A percentile compares a stretch with the other conserved stretches of the same genome.
Evolutionary conservation across 2,329 filamentous ascomycete genomes (phyloP).

Genomic region (Aspergillus unguis): DNA sequence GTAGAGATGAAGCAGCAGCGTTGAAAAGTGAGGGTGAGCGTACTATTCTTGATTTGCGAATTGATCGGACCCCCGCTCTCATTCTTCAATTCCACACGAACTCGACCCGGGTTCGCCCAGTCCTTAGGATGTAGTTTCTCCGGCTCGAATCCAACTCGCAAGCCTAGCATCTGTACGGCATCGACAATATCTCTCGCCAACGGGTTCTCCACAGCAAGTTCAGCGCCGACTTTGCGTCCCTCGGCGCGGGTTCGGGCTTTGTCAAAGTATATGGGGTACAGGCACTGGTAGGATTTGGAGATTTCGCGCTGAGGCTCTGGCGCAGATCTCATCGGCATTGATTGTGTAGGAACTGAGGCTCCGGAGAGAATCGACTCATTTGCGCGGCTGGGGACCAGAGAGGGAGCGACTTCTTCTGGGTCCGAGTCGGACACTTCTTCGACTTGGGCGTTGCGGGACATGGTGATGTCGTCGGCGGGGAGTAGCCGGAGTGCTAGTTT

Average conservation of each 20-base stretch:
- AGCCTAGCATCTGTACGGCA: slow-evolving; percentile 69
- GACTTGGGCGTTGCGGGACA: slow-evolving; percentile 77
- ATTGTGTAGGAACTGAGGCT: slow-evolving; percentile 31
- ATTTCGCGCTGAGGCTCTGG: slow-evolving; percentile 51
- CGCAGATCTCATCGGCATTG: slow-evolving; percentile 29
- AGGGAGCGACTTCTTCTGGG: slow-evolving; percentile 80
- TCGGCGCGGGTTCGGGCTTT: slow-evolving; percentile 61
- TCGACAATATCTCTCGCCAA: slow-evolving; percentile 85
- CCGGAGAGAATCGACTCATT: slow-evolving; percentile 42
- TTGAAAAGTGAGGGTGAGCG: slow-evolving; percentile 24
- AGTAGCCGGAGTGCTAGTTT: background rate
- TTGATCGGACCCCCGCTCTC: slow-evolving; percentile 51
- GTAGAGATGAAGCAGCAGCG: background rate
- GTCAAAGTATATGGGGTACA: slow-evolving; percentile 98
- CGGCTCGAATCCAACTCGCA: slow-evolving; percentile 72
- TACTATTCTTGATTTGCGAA: slow-evolving; percentile 62
- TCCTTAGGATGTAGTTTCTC: slow-evolving; percentile 93
- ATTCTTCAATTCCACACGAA: slow-evolving; percentile 69
- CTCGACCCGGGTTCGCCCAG: slow-evolving; percentile 92
- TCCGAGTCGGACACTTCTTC: slow-evolving; percentile 94
- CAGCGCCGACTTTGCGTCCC: slow-evolving; percentile 71
- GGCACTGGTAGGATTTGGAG: slow-evolving; percentile 75
- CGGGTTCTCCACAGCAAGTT: slow-evolving; percentile 76
- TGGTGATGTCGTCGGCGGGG: slow-evolving; percentile 36
- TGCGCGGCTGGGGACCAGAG: slow-evolving; percentile 32